These are phyloP conservation scores for Solidago caesia DNA, from an alignment of 129 eudicot genomes.

Conservation along the genomic window DNA sequence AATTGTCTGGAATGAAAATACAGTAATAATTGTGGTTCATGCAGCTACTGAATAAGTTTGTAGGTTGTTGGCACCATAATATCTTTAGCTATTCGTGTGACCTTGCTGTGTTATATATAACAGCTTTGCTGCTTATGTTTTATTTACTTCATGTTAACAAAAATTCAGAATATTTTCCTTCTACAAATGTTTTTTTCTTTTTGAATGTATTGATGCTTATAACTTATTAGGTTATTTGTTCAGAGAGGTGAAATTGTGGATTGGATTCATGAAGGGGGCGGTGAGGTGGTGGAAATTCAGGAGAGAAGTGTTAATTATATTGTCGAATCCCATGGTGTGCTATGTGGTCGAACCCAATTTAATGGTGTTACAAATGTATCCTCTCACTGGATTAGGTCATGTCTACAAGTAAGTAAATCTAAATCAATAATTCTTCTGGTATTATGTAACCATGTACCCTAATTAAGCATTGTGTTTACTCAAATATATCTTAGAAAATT, in stretches of 20 bases:
- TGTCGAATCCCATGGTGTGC: slow-evolving; percentile 75
- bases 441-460: slow-evolving; percentile 1
- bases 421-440: neutral
- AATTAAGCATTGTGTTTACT: neutral
- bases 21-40: neutral
- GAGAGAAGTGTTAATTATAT: slow-evolving; percentile 52
- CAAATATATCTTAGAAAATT: neutral
- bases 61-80: neutral
- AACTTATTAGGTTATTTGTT: slow-evolving; percentile 23
- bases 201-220: neutral
- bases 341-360: slow-evolving; percentile 23
- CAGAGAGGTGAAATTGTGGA: slow-evolving; percentile 75
- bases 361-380: slow-evolving; percentile 57
- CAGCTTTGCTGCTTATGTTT: slow-evolving; percentile 15
- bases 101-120: neutral
- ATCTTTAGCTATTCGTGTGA: too few species aligned
- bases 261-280: slow-evolving; percentile 91
- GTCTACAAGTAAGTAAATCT: slow-evolving; percentile 56
- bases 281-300: slow-evolving; percentile 52
- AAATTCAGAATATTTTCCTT: neutral
- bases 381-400: slow-evolving; percentile 81
- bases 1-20: slow-evolving; percentile 1
- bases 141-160: neutral
- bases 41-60: neutral
- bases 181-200: neutral